These are phyloP conservation scores for Boeremia exigua DNA, from an alignment of 2,329 filamentous ascomycete species.

Conservation along the genomic window DNA sequence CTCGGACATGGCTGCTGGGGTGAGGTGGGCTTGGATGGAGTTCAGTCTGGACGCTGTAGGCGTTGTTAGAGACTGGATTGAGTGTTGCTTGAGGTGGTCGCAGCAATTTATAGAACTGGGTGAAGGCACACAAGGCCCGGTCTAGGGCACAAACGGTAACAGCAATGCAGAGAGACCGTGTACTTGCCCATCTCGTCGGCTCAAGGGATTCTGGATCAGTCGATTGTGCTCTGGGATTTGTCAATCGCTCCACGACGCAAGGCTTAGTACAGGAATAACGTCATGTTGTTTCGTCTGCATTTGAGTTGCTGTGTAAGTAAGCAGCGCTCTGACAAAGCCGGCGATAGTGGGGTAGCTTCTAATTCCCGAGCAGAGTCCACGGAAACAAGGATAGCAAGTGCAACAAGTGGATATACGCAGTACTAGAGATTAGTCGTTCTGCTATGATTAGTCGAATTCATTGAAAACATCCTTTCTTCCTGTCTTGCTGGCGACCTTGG, in stretches of 20 bases:
- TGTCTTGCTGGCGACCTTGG: too few relatives aligned
- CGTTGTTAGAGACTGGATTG: not conserved
- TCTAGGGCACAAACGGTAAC: not conserved
- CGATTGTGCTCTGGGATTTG: not conserved
- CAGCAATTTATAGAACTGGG: not conserved
- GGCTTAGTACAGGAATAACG: constrained; percentile 1
- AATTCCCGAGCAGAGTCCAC: constrained; percentile 1
- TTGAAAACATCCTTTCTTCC: too few relatives aligned
- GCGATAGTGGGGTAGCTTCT: constrained; percentile 14
- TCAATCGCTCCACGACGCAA: not conserved
- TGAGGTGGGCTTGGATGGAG: constrained; percentile 14
- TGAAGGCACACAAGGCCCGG: too few relatives aligned
- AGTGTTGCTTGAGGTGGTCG: not conserved
- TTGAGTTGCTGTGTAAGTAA: not conserved
- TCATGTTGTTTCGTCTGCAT: not conserved
- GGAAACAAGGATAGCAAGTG: not conserved
- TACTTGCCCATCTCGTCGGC: constrained; percentile 12
- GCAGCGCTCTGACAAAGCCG: constrained; percentile 10
- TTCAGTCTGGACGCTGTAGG: not conserved
- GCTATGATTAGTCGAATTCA: too few relatives aligned
- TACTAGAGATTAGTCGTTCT: too few relatives aligned
- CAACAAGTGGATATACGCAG: not conserved
- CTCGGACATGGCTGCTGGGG: constrained; percentile 4
- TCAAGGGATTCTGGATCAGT: not conserved
- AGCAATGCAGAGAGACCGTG: not conserved